Evolutionary conservation across 2,329 filamentous ascomycete genomes (phyloP).

Genomic region (Cryoendolithus antarcticus): DNA sequence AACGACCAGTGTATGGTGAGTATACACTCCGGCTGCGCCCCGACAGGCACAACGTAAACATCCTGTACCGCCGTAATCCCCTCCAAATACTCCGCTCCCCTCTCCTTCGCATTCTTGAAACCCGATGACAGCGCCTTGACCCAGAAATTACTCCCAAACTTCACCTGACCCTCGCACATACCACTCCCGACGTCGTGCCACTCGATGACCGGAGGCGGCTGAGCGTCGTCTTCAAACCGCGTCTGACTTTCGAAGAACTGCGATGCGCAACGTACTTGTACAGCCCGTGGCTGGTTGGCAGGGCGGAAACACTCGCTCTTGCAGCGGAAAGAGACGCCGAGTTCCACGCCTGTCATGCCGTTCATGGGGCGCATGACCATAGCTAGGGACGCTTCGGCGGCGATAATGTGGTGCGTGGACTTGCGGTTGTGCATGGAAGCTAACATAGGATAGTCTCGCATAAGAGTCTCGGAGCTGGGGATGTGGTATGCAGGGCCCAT

Average conservation of each 20-base stretch:
- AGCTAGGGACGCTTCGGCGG: slow-evolving; percentile 30
- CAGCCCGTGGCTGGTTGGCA: slow-evolving; percentile 9
- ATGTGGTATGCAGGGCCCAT: slow-evolving; percentile 21
- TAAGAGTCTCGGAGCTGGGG: slow-evolving; percentile 22
- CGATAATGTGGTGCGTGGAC: slow-evolving; percentile 25
- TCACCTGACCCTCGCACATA: slow-evolving; percentile 18
- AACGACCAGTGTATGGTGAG: slow-evolving; percentile 20
- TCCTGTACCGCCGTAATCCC: slow-evolving; percentile 32
- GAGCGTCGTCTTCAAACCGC: slow-evolving; percentile 11
- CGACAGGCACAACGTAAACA: slow-evolving; percentile 23
- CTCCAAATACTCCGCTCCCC: slow-evolving; percentile 22
- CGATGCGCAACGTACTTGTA: slow-evolving; percentile 13
- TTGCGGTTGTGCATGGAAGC: slow-evolving; percentile 14
- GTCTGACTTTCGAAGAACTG: slow-evolving; percentile 16
- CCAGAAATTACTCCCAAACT: slow-evolving; percentile 35
- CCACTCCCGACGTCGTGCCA: neutral
- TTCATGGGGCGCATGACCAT: slow-evolving; percentile 27
- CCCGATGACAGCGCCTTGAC: slow-evolving; percentile 22
- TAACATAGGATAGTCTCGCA: slow-evolving; percentile 19
- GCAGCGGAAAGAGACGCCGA: slow-evolving; percentile 21
- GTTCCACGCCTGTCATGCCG: slow-evolving; percentile 17
- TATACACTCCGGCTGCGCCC: slow-evolving; percentile 13
- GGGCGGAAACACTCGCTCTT: slow-evolving; percentile 7
- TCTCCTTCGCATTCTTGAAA: slow-evolving; percentile 9
- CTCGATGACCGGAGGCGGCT: too few relatives aligned